A percentile compares a stretch with the other conserved stretches of the same genome.
Evolutionary conservation across 306 rosid genomes (phyloP).

Genomic region (Prinsepia uniflora): DNA sequence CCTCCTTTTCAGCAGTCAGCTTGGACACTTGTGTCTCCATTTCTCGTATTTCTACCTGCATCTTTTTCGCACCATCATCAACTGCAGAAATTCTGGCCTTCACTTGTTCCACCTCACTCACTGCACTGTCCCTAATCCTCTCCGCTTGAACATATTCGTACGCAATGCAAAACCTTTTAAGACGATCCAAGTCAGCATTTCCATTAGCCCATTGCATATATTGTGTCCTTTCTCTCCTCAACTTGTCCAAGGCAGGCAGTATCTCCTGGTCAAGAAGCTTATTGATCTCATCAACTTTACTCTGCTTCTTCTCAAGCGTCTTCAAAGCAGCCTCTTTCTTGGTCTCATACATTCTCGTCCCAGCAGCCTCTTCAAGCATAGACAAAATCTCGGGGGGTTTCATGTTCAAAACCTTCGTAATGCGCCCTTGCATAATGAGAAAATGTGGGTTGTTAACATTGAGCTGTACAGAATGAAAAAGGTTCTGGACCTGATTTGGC

Average conservation of each 20-base stretch:
- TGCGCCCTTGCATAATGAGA: slow-evolving; percentile 97
- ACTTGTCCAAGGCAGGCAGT: slow-evolving; percentile 93
- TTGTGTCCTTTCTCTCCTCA: slow-evolving; percentile 86
- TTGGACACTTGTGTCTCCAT: slow-evolving; percentile 62
- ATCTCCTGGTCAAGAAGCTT: slow-evolving; percentile 95
- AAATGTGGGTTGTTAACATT: slow-evolving; percentile 97
- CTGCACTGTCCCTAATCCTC: slow-evolving; percentile 70
- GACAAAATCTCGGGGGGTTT: slow-evolving; percentile 93
- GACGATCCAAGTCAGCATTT: slow-evolving; percentile 83
- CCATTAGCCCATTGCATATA: slow-evolving; percentile 99
- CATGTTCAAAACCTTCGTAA: slow-evolving; percentile 97
- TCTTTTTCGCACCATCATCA: slow-evolving; percentile 43
- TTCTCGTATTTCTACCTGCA: slow-evolving; percentile 55
- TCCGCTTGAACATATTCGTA: slow-evolving; percentile 75
- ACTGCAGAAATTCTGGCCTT: slow-evolving; percentile 62
- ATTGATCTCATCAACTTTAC: slow-evolving; percentile 93
- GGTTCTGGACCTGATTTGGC: slow-evolving; percentile 95
- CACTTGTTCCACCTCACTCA: slow-evolving; percentile 64
- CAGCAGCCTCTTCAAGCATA: slow-evolving; percentile 99
- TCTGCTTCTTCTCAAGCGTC: slow-evolving; percentile 98
- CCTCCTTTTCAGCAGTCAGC: slow-evolving; percentile 79
- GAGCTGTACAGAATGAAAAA: slow-evolving; percentile 95
- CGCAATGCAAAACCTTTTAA: slow-evolving; percentile 83
- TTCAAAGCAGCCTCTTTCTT: slow-evolving; percentile 96
- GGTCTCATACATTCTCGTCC: slow-evolving; percentile 97